Evolutionary conservation across 331 rosid genomes (phyloP), one percentile per base, ranked within the genome.

Genomic region (Quercus tomentella): DNA sequence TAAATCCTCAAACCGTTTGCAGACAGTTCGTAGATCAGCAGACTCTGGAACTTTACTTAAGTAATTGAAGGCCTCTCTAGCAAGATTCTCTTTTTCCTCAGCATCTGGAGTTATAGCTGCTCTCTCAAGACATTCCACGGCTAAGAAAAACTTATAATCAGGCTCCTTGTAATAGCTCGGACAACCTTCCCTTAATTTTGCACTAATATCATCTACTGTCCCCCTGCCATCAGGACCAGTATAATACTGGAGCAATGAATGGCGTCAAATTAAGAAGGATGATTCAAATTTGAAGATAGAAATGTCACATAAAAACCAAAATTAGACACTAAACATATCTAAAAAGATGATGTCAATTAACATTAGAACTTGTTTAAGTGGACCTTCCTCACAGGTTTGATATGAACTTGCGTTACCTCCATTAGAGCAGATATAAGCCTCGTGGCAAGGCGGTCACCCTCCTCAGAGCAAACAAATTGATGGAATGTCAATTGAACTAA

Each of bases 151-250:
- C 82, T 89, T 90, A 90, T 96, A 87, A 87, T 96, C 99, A 72
- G 99, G 92, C 89, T 96, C 99, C 89, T 96, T 96, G 81, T 88
- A 96, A 89, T 86, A 96, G 88, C 99, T 96, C 20, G 99, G 97
- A 74, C 99, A 93, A 58, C 98, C 99, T 73, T 96, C 98, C 77
- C 97, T 87, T 80, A 93, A 74, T 85, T 90, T 90, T 84, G 91
- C 88, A 82, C 99, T 96, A 76, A 93, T 92, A 77, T 93, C 99
- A 87, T 96, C 97, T 26, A 96, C 98, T 26, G 98, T 91, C 55
- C 97, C 98, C 89, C 97, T 93, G 92, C 99, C 98, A 84, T 96
- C 99, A 76, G 93, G 91, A 81, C 97, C 97, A 66, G 98, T 93
- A 87, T 93, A 96, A 83, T 87, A 90, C 99, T 91, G 92, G 87